Base-by-base conservation (phyloP, 2,329 filamentous ascomycete genomes). In the Pezicula neosporulosa region DNA sequence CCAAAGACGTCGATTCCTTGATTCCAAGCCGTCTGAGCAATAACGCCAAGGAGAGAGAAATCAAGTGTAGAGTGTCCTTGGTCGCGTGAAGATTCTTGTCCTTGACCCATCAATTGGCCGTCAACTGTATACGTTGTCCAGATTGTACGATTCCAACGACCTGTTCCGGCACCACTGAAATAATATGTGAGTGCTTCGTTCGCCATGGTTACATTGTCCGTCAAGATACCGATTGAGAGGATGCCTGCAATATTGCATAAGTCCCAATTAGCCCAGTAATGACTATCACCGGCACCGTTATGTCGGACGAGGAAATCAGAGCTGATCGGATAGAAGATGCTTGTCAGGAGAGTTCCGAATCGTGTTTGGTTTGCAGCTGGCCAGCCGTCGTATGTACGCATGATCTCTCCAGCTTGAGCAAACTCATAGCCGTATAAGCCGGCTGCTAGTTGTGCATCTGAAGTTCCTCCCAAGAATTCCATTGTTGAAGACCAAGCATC, bases 371-470 rank as follows among this genome's bases (percentile, higher is more conserved):
- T 57, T 3, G n/a, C 36, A 2, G 54, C 53, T n/a, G 54, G 21
- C 66, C 70, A 72, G 3, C 59, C 63, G 8, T 49, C 24, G 46
- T 73, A 68, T 21, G 51, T 59, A 2, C 69, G 60, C 36, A 75
- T 58, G 1, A 75, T 59, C 52, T 76, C 73, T 0, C 64, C 73
- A 0, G 69, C 72, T 38, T 76, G 76, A 16, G 73, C 73, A 8
- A 75, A 57, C 52, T 76, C 64, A 48, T 75, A 75, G 0, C 73
- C 73, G 28, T 76, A 71, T 2, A 76, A 53, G 0, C 73, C 73
- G 0, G 68, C 61, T 0, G 68, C 67, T 2, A 76, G 67, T 49
- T 64, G 71, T 36, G 59, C 67, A 50, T 75, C 71, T 2, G 61
- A 59, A 27, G 52, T 65, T 0, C 71, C 71, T 12, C 48, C 55